Percentiles rank a stretch among this genome's conserved stretches.
phyloP scores from a whole-genome alignment of 495 filamentous ascomycete genomes.

The Neurospora sp. region DNA sequence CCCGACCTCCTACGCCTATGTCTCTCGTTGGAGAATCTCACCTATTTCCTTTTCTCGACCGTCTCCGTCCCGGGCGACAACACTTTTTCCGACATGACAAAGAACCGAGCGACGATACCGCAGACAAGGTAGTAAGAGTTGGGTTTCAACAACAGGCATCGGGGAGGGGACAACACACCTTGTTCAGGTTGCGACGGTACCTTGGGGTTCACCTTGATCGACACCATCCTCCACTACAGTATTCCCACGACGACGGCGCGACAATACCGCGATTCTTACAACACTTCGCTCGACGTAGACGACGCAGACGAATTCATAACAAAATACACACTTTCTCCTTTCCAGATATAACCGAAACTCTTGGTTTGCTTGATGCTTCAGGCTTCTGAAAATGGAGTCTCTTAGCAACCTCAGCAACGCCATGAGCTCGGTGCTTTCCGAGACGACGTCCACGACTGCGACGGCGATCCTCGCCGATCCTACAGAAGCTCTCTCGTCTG shows the following conservation, averaged over 20 bases:
- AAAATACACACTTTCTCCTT: neutral
- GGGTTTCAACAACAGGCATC: neutral
- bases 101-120: neutral
- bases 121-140: neutral
- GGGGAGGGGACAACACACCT: neutral
- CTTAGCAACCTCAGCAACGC: neutral
- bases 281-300: neutral
- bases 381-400: constrained; percentile 1
- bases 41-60: neutral
- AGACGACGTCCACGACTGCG: neutral
- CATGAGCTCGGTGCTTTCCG: neutral
- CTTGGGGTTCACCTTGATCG: neutral
- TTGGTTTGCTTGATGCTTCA: neutral
- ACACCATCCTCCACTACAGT: neutral
- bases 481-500: constrained; percentile 20
- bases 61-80: neutral
- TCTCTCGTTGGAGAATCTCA: neutral
- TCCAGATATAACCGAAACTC: neutral
- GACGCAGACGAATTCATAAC: neutral
- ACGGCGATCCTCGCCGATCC: constrained; percentile 7
- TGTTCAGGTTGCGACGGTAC: neutral
- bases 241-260: neutral
- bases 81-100: neutral
- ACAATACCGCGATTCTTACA: neutral
- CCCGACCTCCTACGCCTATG: neutral